Conservation (phyloP, 176 grass and related monocot species). For the sorghum (Sorghum bicolor) region DNA sequence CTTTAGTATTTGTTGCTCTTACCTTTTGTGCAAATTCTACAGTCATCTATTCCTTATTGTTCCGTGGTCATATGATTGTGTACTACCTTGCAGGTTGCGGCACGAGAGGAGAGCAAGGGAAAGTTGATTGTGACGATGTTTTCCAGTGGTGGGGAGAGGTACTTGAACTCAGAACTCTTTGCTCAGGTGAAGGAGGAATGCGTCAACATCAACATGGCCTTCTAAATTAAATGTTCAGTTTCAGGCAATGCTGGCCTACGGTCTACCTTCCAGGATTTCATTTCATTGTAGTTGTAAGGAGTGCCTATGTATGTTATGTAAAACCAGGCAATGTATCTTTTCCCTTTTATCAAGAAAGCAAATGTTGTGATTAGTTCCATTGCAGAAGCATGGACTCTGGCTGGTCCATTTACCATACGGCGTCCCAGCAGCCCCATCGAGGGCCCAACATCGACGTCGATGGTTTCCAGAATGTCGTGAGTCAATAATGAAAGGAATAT, state of each 20-base stretch:
- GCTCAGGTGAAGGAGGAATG: constrained; percentile 65
- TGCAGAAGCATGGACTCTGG: not conserved
- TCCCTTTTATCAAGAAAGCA: not conserved
- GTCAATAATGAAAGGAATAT: too few relatives aligned
- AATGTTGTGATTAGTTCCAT: not conserved
- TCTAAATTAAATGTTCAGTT: constrained; percentile 26
- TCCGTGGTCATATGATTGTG: not conserved
- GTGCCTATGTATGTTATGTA: not conserved
- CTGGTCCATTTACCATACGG: not conserved
- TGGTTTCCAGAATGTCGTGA: too few relatives aligned
- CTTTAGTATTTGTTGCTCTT: not conserved
- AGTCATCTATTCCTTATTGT: not conserved
- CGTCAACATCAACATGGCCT: constrained; percentile 47
- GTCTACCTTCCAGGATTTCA: not conserved
- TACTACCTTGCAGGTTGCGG: constrained; percentile 47
- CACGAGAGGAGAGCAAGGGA: constrained; percentile 61
- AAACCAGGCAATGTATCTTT: not conserved
- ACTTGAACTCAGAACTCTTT: constrained; percentile 63
- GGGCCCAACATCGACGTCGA: too few relatives aligned
- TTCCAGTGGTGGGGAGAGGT: constrained; percentile 68
- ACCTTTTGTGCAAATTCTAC: not conserved
- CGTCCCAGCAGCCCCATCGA: too few relatives aligned
- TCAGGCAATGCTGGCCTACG: not conserved
- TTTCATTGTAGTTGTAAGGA: not conserved
- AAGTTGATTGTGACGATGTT: constrained; percentile 86